Evolutionary conservation across 257 asterid genomes (phyloP).

Genomic region (Gentiana straminea): DNA sequence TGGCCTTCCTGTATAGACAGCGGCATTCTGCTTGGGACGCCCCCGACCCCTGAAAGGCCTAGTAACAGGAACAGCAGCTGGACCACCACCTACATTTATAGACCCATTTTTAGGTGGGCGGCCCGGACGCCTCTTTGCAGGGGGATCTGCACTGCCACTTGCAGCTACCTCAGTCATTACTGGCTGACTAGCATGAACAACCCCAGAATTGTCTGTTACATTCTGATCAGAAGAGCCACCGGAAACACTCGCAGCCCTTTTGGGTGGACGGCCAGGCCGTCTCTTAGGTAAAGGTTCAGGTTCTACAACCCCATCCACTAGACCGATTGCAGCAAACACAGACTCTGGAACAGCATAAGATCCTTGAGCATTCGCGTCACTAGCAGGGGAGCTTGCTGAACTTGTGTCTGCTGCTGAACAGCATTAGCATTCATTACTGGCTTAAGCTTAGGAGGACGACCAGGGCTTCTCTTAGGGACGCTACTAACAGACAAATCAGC

Average conservation of each 20-base stretch:
- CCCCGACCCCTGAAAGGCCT: neutral
- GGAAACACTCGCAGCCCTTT: neutral
- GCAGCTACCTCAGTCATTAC: neutral
- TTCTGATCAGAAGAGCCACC: too few relatives aligned
- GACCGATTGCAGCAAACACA: constrained; percentile 25
- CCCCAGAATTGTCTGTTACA: too few relatives aligned
- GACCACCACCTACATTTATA: neutral
- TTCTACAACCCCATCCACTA: constrained; percentile 22
- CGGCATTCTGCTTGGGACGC: neutral
- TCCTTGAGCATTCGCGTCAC: constrained; percentile 4
- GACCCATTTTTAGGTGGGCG: constrained; percentile 45
- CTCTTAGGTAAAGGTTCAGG: constrained; percentile 17
- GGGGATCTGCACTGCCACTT: neutral
- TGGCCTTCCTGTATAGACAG: constrained; percentile 33
- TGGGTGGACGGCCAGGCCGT: constrained; percentile 7
- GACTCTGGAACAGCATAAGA: constrained; percentile 17
- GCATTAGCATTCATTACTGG: neutral
- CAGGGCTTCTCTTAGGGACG: constrained; percentile 43
- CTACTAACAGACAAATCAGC: constrained; percentile 9
- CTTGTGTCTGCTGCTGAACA: neutral
- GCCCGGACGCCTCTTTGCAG: constrained; percentile 44
- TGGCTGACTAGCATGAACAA: neutral
- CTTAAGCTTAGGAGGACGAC: constrained; percentile 65
- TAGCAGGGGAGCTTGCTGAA: too few relatives aligned
- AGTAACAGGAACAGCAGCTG: neutral